Evolutionary conservation across 495 filamentous ascomycete genomes (phyloP).

Genomic region (Neurospora tetrasperma): DNA sequence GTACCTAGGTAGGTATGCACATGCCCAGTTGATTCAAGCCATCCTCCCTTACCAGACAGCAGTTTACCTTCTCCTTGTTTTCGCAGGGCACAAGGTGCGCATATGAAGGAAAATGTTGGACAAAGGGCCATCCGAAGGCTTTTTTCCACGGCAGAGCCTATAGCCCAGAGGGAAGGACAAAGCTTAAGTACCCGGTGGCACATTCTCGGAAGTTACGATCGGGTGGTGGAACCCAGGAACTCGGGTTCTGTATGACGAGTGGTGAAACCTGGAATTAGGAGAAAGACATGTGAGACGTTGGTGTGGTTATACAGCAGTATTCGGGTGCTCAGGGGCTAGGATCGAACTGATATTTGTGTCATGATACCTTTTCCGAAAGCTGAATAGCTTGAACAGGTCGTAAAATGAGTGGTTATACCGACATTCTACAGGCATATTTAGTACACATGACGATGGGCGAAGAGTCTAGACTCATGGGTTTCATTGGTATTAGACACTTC

Average conservation of each 20-base stretch:
- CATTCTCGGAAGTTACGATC: background rate
- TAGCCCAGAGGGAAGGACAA: background rate
- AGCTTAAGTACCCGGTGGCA: background rate
- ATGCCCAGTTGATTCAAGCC: background rate
- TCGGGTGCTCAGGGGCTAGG: background rate
- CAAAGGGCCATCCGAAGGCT: background rate
- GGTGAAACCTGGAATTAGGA: background rate
- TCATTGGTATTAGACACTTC: background rate
- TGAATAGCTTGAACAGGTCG: background rate
- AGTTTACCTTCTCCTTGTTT: background rate
- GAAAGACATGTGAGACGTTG: background rate
- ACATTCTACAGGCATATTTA: background rate
- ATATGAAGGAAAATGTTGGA: background rate
- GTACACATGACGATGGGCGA: background rate
- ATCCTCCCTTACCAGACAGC: background rate
- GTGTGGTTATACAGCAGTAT: background rate
- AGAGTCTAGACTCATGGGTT: background rate
- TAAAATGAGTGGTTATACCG: background rate
- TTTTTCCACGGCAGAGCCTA: background rate
- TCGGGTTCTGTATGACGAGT: background rate
- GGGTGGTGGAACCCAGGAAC: background rate
- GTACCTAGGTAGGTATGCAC: background rate
- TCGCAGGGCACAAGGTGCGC: background rate
- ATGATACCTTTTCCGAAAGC: background rate
- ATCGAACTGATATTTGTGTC: background rate